phyloP scores from a whole-genome alignment of 2,329 filamentous ascomycete genomes.

The Phaeophleospora eucalypticola region DNA sequence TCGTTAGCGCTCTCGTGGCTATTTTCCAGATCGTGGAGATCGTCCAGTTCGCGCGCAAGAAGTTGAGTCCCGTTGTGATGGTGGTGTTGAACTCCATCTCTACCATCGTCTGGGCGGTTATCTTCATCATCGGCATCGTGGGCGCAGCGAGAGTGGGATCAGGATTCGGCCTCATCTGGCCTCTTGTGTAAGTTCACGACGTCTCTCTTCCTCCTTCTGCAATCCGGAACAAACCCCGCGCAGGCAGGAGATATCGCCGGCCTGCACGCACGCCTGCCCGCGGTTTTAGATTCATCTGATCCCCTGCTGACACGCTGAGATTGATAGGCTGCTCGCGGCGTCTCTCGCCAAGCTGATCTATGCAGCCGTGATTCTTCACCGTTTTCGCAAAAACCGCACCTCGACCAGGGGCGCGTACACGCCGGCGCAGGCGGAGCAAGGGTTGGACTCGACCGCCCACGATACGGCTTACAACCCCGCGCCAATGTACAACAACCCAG shows the following conservation, averaged over 20 bases:
- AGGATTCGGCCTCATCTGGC: conserved; percentile 18
- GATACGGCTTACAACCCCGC: conserved; percentile 20
- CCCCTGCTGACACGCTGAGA: too few species aligned
- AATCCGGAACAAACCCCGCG: conserved; percentile 1
- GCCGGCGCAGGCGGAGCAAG: conserved; percentile 19
- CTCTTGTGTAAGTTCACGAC: conserved; percentile 38
- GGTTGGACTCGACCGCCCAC: conserved; percentile 9
- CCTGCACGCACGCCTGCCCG: too few species aligned
- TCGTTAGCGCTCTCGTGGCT: conserved; percentile 21
- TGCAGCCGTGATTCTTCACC: conserved; percentile 35
- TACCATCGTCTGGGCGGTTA: conserved; percentile 21
- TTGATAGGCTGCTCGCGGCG: conserved; percentile 28
- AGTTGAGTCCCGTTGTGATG: conserved; percentile 21
- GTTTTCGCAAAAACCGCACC: conserved; percentile 33
- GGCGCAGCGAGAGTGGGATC: conserved; percentile 4
- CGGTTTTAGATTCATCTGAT: not conserved
- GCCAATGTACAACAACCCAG: conserved; percentile 6
- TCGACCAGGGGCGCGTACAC: conserved; percentile 20
- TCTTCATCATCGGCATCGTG: conserved; percentile 22
- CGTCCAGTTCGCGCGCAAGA: conserved; percentile 21
- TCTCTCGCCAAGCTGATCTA: conserved; percentile 40
- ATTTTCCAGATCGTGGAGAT: conserved; percentile 28
- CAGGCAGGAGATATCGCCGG: conserved; percentile 1
- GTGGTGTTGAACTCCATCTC: conserved; percentile 26
- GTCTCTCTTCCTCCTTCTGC: too few species aligned